Evolutionary conservation across 495 filamentous ascomycete species (phyloP), one percentile per base, ranked within the genome.

Genomic region (Lichina pygmaea): DNA sequence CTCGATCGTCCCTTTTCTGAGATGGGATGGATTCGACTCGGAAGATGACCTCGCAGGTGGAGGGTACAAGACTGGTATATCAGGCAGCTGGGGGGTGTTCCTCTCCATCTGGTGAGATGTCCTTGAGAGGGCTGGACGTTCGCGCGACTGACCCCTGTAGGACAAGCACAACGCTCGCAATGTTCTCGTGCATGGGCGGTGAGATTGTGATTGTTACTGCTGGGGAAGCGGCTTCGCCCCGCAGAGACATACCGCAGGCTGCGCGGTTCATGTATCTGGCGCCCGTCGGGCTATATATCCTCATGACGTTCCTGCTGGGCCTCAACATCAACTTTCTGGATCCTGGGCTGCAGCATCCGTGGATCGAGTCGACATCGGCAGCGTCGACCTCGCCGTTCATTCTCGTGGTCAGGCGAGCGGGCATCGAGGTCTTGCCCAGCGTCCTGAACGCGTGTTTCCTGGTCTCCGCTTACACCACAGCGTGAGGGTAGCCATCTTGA

Each of bases 121-220:
- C 39, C 0, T 44, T 24, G 24, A 24, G 41, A 33, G 42, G 33
- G 6, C 33, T 15, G 12, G 44, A 42, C 32, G 33, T 31, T 10
- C 31, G 6, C 10, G 36, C 13, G 30, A 4, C 32, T 43, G 10
- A 12, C 44, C 5, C 6, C 30, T 37, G 12, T 11, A 64, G 63
- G 48, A 64, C 60, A 16, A 60, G 52, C 36, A 48, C 61, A 13
- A 60, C 57, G 1, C 53, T 58, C 3, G 63, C 62, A 12, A 60
- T 61, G 40, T 66, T 64, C 44, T 53, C 60, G 17, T 66, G 57
- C 42, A 57, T 61, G 36, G 64, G 64, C 11, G 57, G 62, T 32
- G 64, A 66, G 37, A 58, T 62, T 24, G 59, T 63, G 6, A 50
- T 62, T 6, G 61, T 62, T 0, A 60, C 58, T 30, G 61, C 63